Conservation (phyloP, 73 alveolate genomes). For the Uronychia binucleata region DNA sequence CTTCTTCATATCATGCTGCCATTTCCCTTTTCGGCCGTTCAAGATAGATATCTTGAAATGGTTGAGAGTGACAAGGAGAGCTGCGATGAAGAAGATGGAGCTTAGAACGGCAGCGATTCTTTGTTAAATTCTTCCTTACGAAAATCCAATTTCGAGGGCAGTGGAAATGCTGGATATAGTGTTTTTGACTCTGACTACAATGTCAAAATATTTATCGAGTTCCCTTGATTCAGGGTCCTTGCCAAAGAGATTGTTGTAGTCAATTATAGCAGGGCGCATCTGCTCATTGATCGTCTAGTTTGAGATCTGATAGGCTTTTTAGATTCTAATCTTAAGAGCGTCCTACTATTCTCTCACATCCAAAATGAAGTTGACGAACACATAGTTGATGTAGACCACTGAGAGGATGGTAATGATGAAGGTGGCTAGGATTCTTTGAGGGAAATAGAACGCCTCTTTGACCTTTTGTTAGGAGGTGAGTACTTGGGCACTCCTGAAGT, state of each 20-base stretch:
- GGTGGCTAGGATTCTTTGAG: not conserved
- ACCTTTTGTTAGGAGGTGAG: not conserved
- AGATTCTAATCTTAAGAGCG: not conserved
- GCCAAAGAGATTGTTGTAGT: not conserved
- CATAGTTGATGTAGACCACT: not conserved
- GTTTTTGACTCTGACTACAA: not conserved
- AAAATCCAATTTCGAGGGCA: not conserved
- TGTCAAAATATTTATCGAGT: not conserved
- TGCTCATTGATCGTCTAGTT: not conserved
- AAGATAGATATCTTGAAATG: not conserved
- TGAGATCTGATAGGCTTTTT: not conserved
- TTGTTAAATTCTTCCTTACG: not conserved
- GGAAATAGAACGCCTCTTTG: not conserved
- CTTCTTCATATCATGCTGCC: not conserved
- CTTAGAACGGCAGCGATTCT: not conserved
- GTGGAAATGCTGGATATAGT: not conserved
- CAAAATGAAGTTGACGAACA: not conserved
- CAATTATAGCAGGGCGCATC: not conserved
- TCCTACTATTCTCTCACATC: not conserved
- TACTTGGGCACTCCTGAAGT: not conserved
- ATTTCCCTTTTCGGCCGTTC: constrained; percentile 2
- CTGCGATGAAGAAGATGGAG: not conserved
- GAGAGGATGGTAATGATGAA: not conserved
- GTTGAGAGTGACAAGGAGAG: not conserved
- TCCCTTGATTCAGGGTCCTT: not conserved